These are phyloP conservation scores for Saturnispora silvae DNA, from an alignment of 805 yeast species.

Conservation along the genomic window DNA sequence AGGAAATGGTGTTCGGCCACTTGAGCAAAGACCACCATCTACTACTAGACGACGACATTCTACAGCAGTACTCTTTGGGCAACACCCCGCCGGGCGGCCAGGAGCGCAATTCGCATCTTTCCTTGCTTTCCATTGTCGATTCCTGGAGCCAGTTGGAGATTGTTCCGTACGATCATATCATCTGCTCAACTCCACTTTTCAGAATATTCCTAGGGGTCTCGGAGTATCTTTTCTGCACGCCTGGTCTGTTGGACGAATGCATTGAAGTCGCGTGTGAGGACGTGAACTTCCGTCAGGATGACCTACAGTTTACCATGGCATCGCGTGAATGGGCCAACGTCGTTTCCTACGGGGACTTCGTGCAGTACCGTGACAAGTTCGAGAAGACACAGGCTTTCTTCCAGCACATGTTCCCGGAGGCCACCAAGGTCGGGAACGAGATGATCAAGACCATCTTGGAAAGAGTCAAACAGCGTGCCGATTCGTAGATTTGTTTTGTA, in stretches of 20 bases:
- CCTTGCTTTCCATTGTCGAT: conserved; percentile 84
- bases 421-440: conserved; percentile 80
- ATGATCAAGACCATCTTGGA: conserved; percentile 74
- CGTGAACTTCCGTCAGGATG: conserved; percentile 71
- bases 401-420: conserved; percentile 78
- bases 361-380: conserved; percentile 59
- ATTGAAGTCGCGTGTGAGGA: conserved; percentile 61
- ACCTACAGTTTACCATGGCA: conserved; percentile 83
- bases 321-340: conserved; percentile 84
- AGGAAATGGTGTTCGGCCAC: conserved; percentile 65
- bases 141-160: conserved; percentile 82
- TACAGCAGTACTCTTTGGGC: conserved; percentile 71
- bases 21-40: conserved; percentile 45
- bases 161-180: conserved; percentile 92
- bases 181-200: conserved; percentile 89
- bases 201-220: conserved; percentile 90
- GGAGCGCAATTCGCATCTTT: conserved; percentile 81
- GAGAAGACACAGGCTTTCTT: conserved; percentile 78
- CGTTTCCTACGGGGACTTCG: conserved; percentile 65
- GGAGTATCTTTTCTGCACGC: conserved; percentile 80
- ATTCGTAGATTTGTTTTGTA: too few relatives aligned
- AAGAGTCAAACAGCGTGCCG: conserved; percentile 23
- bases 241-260: conserved; percentile 71
- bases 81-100: conserved; percentile 57
- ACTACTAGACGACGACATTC: conserved; percentile 62